Evolutionary conservation across 192 early-diverging fungal genomes (phyloP), one percentile per base, ranked within the genome.

Genomic region (Oehlia diaphana): DNA sequence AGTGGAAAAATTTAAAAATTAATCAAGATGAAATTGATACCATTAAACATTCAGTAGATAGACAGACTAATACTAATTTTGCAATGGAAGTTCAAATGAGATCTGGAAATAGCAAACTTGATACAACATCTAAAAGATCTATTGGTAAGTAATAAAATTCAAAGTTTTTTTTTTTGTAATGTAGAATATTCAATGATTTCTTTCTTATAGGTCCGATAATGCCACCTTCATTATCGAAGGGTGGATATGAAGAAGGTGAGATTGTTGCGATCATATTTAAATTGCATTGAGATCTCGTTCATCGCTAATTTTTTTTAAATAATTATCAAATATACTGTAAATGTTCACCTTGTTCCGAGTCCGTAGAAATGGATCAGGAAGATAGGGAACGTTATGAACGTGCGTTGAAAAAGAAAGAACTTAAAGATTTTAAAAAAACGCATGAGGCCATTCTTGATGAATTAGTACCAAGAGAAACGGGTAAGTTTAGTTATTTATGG

Each of bases 401-500:
- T 2, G 73, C 80, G 0, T 12, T 76, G 10, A 66, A 82, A 21
- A 88, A 88, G 47, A 80, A 84, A 19, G 87, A 87, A 19, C 26
- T 63, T 12, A 89, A 85, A 63, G 80, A 83, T 1, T 61, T 81
- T 33, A 86, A 88, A 37, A 83, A 89, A 53, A 72, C 80, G 35
- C 84, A 88, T n/a, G 91, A 92, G 62, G 81, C 72, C 12, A 84
- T 82, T 16, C 50, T 95, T 26, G 92, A 95, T 26, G 92, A 93
- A 81, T 74, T 93, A 0, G 90, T 84, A 5, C 94, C 94, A 19
- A 92, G 90, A 73, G 86, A 85, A 26, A 92, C 91, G 2, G 84
- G 88, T 84, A 19, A 62, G 72, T 71, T 79, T 44, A 21, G 7
- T 44, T 44, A 44, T 44, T 44, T 44, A 44, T 44, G 81, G 6